These are phyloP conservation scores for Pyrenopolyporus hunteri DNA, from an alignment of 495 filamentous ascomycete species.

Conservation along the genomic window DNA sequence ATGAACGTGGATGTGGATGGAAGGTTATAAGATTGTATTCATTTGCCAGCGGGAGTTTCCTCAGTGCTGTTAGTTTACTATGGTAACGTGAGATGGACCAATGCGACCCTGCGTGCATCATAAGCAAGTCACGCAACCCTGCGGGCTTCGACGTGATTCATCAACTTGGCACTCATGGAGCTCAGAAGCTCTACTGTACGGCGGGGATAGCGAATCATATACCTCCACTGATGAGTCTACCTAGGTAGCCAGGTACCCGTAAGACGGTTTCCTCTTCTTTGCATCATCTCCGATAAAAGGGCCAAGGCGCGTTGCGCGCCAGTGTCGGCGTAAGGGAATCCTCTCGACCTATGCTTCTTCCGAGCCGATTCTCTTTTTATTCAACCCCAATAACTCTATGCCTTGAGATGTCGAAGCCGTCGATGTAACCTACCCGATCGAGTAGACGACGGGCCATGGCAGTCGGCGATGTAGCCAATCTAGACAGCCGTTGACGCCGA, in stretches of 20 bases:
- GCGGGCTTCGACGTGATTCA: neutral
- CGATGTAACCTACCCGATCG: slow-evolving; percentile 34
- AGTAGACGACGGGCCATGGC: slow-evolving; percentile 1
- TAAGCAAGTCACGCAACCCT: slow-evolving; percentile 15
- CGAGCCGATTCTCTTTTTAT: slow-evolving; percentile 3
- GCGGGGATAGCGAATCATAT: no score
- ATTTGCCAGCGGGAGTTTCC: no score
- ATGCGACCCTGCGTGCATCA: slow-evolving; percentile 21
- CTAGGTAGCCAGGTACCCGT: no score
- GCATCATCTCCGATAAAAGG: no score
- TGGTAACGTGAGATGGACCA: slow-evolving; percentile 18
- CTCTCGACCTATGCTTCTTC: slow-evolving; percentile 5
- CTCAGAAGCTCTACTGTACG: no score
- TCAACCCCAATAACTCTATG: no score
- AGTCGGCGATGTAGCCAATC: slow-evolving; percentile 16
- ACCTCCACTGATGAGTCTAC: no score
- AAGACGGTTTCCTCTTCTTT: no score
- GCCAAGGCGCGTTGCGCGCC: neutral
- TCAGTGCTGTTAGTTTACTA: no score
- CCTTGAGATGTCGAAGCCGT: neutral
- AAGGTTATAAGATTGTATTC: neutral
- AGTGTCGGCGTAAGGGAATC: slow-evolving; percentile 13
- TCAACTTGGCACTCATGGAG: no score
- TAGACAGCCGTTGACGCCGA: slow-evolving; percentile 23
- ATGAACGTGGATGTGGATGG: no score